Evolutionary conservation across 441 rosid species (phyloP), one percentile per base, ranked within the genome.

Genomic region (Aleurites moluccanus): DNA sequence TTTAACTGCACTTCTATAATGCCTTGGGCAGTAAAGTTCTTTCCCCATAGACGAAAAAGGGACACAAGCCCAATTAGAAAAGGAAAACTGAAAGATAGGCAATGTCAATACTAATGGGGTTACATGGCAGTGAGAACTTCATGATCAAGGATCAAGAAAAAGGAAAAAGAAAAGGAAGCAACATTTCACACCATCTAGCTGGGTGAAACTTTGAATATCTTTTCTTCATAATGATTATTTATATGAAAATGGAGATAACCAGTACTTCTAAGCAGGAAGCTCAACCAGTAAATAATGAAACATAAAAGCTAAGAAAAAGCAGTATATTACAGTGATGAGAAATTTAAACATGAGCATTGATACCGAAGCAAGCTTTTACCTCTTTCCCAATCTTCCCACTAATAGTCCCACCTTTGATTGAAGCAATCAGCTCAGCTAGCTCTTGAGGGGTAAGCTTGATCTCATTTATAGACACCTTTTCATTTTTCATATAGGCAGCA

Each of bases 321-420:
- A 33, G 59, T 57, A 6, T 6, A 55, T 23, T 49, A 57, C 14
- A n/a, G 10, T 18, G 16, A 65, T 16, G 47, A 59, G n/a, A 62
- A n/a, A 6, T 33, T 69, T 66, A 27, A 74, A 42, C 20, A 49
- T 16, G 30, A 47, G 55, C 10, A 23, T 25, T 30, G 49, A 47
- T 8, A 68, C 49, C 49, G 50, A 73, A 69, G 78, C 18, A 52
- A 78, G 53, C 66, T 79, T 67, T 77, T 77, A 90, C 99, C 98
- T 90, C 91, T 77, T 93, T 91, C 42, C 96, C 98, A 64, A 95
- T 93, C 88, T 95, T 95, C 75, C 97, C 97, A 70, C 98, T 91
- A 71, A 95, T 93, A 55, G 95, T 90, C 80, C 93, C 92, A 80
- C 83, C 85, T 85, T 88, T 87, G 66, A 95, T 95, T 10, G 96